Conservation (phyloP, 2,329 filamentous ascomycete species). For the Diaporthe amygdali region DNA sequence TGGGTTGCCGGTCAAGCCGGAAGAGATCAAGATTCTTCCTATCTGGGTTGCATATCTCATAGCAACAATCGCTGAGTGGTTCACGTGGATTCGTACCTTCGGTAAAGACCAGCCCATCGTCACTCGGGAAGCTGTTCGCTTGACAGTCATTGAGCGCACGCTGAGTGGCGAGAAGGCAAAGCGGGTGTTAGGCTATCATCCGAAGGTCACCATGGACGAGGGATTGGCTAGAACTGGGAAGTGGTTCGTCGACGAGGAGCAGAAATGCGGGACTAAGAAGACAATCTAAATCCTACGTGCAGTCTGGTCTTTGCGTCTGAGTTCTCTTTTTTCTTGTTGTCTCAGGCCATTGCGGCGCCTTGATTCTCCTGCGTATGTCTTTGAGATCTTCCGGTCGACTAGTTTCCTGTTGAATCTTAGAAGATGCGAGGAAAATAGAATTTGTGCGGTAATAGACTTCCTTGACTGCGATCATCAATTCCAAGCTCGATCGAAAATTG, state of each 20-base stretch:
- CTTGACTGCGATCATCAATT: no score
- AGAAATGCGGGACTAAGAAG: not conserved
- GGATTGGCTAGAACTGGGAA: conserved; percentile 25
- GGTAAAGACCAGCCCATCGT: conserved; percentile 25
- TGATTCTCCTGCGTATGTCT: no score
- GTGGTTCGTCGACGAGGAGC: conserved; percentile 27
- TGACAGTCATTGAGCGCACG: conserved; percentile 27
- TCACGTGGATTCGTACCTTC: conserved; percentile 25
- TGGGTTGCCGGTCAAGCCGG: conserved; percentile 29
- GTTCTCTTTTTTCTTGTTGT: no score
- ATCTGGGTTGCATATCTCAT: conserved; percentile 30
- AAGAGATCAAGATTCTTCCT: conserved; percentile 31
- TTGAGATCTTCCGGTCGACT: no score
- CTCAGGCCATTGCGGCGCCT: no score
- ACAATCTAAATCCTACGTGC: not conserved
- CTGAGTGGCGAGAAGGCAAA: conserved; percentile 30
- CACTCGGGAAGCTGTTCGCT: conserved; percentile 26
- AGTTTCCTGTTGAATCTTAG: no score
- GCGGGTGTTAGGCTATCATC: conserved; percentile 27
- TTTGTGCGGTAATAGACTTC: no score
- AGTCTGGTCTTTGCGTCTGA: no score
- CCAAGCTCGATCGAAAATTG: no score
- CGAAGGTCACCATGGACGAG: conserved; percentile 25
- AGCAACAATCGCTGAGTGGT: conserved; percentile 34
- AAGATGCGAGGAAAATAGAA: no score